Base-by-base conservation (phyloP, 371 early-diverging fungal genomes). In the Apophysomyces variabilis region DNA sequence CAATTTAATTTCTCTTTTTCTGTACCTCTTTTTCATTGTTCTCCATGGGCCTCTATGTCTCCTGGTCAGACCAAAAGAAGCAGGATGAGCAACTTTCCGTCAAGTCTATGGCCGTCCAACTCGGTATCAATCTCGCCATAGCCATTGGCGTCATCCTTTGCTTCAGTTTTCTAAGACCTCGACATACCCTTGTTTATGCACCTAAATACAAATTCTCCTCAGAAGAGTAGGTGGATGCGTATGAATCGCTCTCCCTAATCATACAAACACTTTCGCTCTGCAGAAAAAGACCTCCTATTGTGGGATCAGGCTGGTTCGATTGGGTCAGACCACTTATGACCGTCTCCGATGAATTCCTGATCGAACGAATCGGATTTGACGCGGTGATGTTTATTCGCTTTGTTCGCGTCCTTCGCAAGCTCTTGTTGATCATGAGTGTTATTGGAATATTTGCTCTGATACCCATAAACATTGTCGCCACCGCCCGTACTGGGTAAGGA, bases 311-410 rank as follows among this genome's bases (percentile, higher is more conserved):
- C 16, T 80, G 86, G 47, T 82, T 87, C 41, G 80, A 83, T 9
- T 93, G 93, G 92, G 70, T 89, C 38, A 68, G 74, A 5, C 83
- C 87, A 1, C 75, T 91, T 32, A 75, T 87, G 70, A 72, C 69
- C 8, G 79, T 85, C 5, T 78, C 86, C 38, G 90, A 91, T 56
- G 68, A 74, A 57, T 83, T 77, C 21, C 69, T 89, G 14, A 75
- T 91, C 32, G 78, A 81, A 14, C 85, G 85, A 36, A 84, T 93
- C 13, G 93, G 91, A 32, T 72, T 89, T 21, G 94, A 94, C 67
- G 89, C 92, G 11, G 90, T 91, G 35, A 73, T 93, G 58, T 90
- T 92, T 68, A 71, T 94, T 47, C 81, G 90, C 12, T 91, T 91
- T 62, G 44, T 92, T 16, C 83, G 86, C 18, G 72, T 89, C 56